phyloP scores from a whole-genome alignment of 129 eudicot genomes.

The Flaveria brownii region DNA sequence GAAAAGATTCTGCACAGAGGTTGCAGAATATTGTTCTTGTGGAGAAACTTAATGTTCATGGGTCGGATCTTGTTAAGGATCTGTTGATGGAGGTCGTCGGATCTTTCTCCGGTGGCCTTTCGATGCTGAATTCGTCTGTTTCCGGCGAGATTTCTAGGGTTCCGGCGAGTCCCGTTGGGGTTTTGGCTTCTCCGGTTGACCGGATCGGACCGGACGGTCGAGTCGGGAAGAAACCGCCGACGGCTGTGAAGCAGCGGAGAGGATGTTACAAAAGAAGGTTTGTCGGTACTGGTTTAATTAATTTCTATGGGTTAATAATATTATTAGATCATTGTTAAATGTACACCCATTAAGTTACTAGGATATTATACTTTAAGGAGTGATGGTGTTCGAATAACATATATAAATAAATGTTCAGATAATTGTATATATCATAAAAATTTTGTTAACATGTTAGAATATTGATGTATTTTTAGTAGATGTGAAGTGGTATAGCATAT shows the following conservation, averaged over 20 bases:
- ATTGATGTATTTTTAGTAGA: background rate
- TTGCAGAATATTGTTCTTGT: slow-evolving; percentile 35
- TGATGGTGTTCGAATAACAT: too few species aligned
- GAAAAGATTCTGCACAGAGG: slow-evolving; percentile 31
- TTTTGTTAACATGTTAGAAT: background rate
- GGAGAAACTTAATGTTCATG: slow-evolving; percentile 14
- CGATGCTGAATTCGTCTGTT: slow-evolving; percentile 20
- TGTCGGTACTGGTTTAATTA: too few species aligned
- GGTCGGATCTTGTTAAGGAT: slow-evolving; percentile 27
- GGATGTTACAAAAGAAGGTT: slow-evolving; percentile 70
- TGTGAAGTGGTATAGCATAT: background rate
- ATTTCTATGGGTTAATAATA: too few species aligned
- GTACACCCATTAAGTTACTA: too few species aligned
- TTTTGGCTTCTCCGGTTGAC: slow-evolving; percentile 26
- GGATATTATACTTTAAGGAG: too few species aligned
- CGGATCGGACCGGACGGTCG: slow-evolving; percentile 24
- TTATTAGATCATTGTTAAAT: too few species aligned
- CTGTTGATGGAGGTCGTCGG: slow-evolving; percentile 37
- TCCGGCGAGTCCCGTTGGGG: slow-evolving; percentile 29
- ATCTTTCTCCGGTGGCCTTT: slow-evolving; percentile 45
- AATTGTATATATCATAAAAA: background rate
- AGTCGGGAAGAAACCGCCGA: slow-evolving; percentile 37
- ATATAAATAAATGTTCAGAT: too few species aligned
- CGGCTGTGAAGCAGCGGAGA: slow-evolving; percentile 50
- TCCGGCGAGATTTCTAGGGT: slow-evolving; percentile 28